Evolutionary conservation across 257 asterid species (phyloP).

Genomic region (Henckelia pumila): DNA sequence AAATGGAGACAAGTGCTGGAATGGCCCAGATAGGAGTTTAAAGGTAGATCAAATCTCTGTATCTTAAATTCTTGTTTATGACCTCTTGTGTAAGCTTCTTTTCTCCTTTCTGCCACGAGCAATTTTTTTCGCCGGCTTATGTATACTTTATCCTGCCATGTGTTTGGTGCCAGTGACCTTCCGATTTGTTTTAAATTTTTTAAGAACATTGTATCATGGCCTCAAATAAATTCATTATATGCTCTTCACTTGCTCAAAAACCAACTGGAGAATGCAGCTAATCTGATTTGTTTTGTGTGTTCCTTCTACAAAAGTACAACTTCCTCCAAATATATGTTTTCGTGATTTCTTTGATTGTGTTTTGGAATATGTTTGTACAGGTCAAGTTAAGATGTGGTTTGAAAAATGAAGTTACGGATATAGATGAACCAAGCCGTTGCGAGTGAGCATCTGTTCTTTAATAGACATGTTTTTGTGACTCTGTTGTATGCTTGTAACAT

Average conservation of each 20-base stretch:
- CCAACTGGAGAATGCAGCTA: constrained; percentile 1
- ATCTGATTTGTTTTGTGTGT: constrained; percentile 19
- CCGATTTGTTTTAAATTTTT: too few relatives aligned
- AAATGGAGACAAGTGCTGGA: constrained; percentile 96
- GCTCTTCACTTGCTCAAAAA: constrained; percentile 20
- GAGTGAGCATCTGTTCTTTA: constrained; percentile 54
- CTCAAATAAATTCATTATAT: not conserved
- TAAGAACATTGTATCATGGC: constrained; percentile 6
- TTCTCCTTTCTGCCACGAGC: constrained; percentile 2
- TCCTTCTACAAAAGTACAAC: not conserved
- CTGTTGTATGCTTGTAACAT: not conserved
- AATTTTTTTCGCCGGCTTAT: not conserved
- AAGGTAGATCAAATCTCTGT: constrained; percentile 47
- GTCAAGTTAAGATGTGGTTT: constrained; percentile 89
- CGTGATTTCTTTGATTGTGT: constrained; percentile 12
- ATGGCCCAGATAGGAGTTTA: constrained; percentile 92
- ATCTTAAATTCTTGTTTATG: constrained; percentile 9
- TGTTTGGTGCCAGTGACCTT: not conserved
- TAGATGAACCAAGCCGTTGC: constrained; percentile 99
- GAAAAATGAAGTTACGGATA: constrained; percentile 73
- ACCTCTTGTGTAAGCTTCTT: constrained; percentile 21
- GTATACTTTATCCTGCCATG: constrained; percentile 2
- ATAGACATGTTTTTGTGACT: not conserved
- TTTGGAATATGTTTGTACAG: constrained; percentile 36
- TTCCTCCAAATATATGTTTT: constrained; percentile 6